A percentile compares a stretch with the other conserved stretches of the same genome.
phyloP scores from a whole-genome alignment of 306 rosid species.

The Quercus bicolor region DNA sequence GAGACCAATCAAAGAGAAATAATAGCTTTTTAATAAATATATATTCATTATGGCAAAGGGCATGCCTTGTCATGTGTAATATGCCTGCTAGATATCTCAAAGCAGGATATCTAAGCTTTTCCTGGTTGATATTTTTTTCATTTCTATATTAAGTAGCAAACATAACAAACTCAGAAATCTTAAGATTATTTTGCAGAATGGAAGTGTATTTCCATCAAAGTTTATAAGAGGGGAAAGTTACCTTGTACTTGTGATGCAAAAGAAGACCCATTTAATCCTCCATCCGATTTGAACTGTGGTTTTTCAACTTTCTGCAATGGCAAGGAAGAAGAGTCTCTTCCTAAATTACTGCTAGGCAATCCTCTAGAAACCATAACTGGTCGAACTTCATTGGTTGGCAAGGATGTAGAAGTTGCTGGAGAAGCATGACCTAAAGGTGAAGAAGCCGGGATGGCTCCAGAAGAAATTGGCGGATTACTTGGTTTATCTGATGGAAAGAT shows the following conservation, averaged over 20 bases:
- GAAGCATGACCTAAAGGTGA: conserved; percentile 53
- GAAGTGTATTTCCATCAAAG: neutral
- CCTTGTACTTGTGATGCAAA: conserved; percentile 70
- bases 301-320: conserved; percentile 61
- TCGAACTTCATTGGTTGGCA: conserved; percentile 50
- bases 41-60: neutral
- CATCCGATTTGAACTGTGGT: conserved; percentile 53
- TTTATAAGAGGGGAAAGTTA: conserved; percentile 21
- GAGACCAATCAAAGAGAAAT: neutral
- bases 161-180: neutral
- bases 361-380: conserved; percentile 54
- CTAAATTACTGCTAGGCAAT: conserved; percentile 56
- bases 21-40: neutral
- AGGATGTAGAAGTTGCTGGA: conserved; percentile 40
- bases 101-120: neutral
- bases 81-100: neutral
- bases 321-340: conserved; percentile 60
- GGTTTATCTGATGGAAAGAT: conserved; percentile 55
- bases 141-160: neutral
- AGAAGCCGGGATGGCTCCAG: conserved; percentile 42
- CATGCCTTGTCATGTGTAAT: neutral
- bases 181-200: neutral
- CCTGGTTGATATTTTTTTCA: neutral
- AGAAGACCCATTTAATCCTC: conserved; percentile 66
- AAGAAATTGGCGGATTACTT: conserved; percentile 32